Evolutionary conservation across 176 grass and related monocot genomes (phyloP).

Genomic region (Triticum urartu): DNA sequence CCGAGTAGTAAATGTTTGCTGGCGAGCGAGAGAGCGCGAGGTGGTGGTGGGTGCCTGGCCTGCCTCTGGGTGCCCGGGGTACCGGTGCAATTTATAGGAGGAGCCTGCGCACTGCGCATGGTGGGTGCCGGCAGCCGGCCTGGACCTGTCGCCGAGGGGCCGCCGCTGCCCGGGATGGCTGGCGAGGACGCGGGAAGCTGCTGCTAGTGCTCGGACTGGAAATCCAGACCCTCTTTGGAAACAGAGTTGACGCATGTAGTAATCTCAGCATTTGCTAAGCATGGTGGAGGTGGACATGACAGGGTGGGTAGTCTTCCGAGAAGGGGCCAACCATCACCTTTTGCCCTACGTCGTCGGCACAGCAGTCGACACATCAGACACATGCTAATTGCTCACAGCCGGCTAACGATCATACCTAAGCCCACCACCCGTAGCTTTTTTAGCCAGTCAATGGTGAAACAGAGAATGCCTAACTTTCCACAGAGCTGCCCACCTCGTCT

Average conservation of each 20-base stretch:
- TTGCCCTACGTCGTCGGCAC: not conserved
- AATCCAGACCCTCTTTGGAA: not conserved
- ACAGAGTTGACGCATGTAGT: not conserved
- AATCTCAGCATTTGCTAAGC: not conserved
- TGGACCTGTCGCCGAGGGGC: not conserved
- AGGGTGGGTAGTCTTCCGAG: not conserved
- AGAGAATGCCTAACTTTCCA: not conserved
- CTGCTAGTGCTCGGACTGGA: not conserved
- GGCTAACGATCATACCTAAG: not conserved
- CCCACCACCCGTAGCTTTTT: not conserved
- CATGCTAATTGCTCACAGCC: not conserved
- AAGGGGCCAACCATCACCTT: not conserved
- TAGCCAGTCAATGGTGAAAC: not conserved
- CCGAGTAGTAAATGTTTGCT: not conserved
- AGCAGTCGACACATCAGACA: not conserved
- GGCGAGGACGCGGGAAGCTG: not conserved
- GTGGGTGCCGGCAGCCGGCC: not conserved
- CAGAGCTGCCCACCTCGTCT: too few relatives aligned
- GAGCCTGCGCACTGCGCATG: not conserved
- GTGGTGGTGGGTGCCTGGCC: not conserved
- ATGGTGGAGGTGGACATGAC: not conserved
- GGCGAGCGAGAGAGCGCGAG: not conserved
- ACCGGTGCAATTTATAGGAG: conserved; percentile 26
- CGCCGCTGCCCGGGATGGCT: not conserved
- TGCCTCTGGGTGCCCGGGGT: not conserved